Conservation (phyloP, 2,329 filamentous ascomycete species). For the Alternaria alternata region DNA sequence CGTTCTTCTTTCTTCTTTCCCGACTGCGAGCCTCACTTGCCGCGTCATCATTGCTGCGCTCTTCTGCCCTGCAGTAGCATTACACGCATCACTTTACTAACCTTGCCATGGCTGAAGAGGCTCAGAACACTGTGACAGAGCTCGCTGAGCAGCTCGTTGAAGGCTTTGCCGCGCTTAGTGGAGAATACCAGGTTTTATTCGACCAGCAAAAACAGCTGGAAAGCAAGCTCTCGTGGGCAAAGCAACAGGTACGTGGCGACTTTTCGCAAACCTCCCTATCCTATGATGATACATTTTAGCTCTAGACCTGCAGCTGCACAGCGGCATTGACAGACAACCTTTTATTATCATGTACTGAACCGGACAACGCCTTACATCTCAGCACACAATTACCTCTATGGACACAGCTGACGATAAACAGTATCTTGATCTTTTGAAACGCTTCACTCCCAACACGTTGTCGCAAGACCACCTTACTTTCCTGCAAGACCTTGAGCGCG, state of each 20-base stretch:
- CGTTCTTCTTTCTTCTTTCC: slow-evolving; percentile 23
- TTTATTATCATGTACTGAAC: slow-evolving; percentile 53
- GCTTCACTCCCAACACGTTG: slow-evolving; percentile 49
- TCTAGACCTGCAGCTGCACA: slow-evolving; percentile 61
- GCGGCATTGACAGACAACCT: slow-evolving; percentile 56
- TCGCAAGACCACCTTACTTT: slow-evolving; percentile 52
- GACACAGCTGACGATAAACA: slow-evolving; percentile 36
- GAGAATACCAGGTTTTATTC: slow-evolving; percentile 57
- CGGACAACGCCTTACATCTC: slow-evolving; percentile 10
- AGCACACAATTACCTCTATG: neutral
- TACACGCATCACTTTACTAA: slow-evolving; percentile 17
- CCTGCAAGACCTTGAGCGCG: slow-evolving; percentile 50
- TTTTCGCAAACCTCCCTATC: slow-evolving; percentile 15
- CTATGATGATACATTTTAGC: slow-evolving; percentile 59
- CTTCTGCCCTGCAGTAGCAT: slow-evolving; percentile 8
- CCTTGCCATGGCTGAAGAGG: slow-evolving; percentile 37
- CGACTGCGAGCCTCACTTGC: slow-evolving; percentile 28
- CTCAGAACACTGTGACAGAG: slow-evolving; percentile 37
- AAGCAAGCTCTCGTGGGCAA: slow-evolving; percentile 57
- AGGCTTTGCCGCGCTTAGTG: slow-evolving; percentile 57
- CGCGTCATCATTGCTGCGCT: slow-evolving; percentile 36
- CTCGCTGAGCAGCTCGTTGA: slow-evolving; percentile 54
- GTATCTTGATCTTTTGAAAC: slow-evolving; percentile 53
- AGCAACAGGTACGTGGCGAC: slow-evolving; percentile 56
- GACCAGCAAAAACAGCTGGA: slow-evolving; percentile 56